Evolutionary conservation across 805 yeast species (phyloP).

Genomic region (Crinitomyces ghanaensis): DNA sequence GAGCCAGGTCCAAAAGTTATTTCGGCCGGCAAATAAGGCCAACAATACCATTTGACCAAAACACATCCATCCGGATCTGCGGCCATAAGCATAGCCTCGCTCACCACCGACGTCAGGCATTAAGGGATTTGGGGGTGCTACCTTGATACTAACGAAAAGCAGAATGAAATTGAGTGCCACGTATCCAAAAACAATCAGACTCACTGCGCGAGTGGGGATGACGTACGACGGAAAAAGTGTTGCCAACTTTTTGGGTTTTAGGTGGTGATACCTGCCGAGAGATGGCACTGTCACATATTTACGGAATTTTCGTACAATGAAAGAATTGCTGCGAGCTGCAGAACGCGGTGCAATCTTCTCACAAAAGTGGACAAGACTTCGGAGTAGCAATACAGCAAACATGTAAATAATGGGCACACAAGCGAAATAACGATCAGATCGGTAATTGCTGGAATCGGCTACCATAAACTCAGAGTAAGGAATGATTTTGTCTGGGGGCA

Average conservation of each 20-base stretch:
- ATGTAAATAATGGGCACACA: too few relatives aligned
- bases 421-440: too few relatives aligned
- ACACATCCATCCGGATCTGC: constrained; percentile 32
- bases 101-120: constrained; percentile 14
- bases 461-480: too few relatives aligned
- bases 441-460: too few relatives aligned
- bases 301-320: constrained; percentile 15
- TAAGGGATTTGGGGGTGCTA: constrained; percentile 4
- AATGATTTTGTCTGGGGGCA: too few relatives aligned
- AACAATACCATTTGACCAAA: constrained; percentile 32
- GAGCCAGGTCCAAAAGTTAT: constrained; percentile 49
- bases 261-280: constrained; percentile 18
- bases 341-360: too few relatives aligned
- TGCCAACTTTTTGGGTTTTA: constrained; percentile 26
- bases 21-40: constrained; percentile 57
- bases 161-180: constrained; percentile 22
- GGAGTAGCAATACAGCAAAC: too few relatives aligned
- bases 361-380: too few relatives aligned
- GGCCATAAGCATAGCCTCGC: constrained; percentile 30
- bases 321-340: too few relatives aligned
- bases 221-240: constrained; percentile 1
- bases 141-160: constrained; percentile 14
- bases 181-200: constrained; percentile 25
- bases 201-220: constrained; percentile 16
- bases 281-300: constrained; percentile 20